Base-by-base conservation (phyloP, 768 basidiomycete genomes). In the Termitomyces sp. region DNA sequence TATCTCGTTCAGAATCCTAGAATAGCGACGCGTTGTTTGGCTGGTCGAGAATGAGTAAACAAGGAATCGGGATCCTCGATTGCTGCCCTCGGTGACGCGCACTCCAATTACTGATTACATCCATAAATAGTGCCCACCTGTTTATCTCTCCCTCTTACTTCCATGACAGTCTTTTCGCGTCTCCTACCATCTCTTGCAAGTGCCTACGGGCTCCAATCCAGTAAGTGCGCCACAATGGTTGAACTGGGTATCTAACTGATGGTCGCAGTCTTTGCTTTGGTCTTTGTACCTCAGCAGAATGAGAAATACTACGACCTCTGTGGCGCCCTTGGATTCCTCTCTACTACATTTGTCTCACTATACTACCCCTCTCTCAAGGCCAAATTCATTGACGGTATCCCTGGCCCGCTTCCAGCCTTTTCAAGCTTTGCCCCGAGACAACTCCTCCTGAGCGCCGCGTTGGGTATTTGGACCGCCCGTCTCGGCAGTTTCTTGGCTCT, bases 261-360 rank as follows among this genome's bases (percentile, higher is more conserved):
- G 6, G 31, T 31, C 17, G n/a, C 31, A 55, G 54, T 78, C 5
- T 80, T 83, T 55, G 89, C 87, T 0, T 58, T 79, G 5, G 72
- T 88, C 20, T 88, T 87, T 60, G 84, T 91, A 4, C 90, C 89
- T 2, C 81, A 79, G 60, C 78, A 85, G 45, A 82, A 83, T 55
- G 88, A 91, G 52, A 85, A 74, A 64, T 89, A 77, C 67, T 92
- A 84, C 64, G 89, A 92, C 68, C 72, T 91, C 1, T 78, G 82
- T 32, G 90, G 89, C 20, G 78, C 86, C 0, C 50, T 83, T 3
- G 89, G 89, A 3, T 92, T 88, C 76, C 70, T 90, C 14, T 79
- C 86, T 1, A 82, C 86, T 1, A 83, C 84, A 5, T 74, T 81
- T 51, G 63, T 86, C 12, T 88, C 86, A 29, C 72, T 89, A 17